Conservation (phyloP, 2,329 filamentous ascomycete genomes). For the Tolypocladium tropicale region DNA sequence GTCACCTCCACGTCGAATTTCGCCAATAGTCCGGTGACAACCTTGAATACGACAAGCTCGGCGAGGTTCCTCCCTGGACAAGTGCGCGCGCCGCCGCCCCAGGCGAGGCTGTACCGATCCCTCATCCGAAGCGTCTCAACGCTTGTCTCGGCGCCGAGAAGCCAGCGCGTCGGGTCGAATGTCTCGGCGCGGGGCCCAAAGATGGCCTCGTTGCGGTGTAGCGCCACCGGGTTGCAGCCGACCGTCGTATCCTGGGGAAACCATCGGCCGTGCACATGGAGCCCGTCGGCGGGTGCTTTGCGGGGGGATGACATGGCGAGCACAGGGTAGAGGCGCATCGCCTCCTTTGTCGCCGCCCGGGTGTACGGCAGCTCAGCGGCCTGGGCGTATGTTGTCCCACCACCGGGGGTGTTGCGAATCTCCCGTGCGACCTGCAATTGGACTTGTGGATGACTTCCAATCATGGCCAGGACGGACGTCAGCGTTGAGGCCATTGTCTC, state of each 20-base stretch:
- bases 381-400: conserved; percentile 12
- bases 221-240: conserved; percentile 37
- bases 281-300: conserved; percentile 25
- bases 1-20: conserved; percentile 33
- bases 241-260: conserved; percentile 37
- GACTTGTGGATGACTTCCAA: conserved; percentile 26
- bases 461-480: conserved; percentile 36
- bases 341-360: conserved; percentile 38
- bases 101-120: conserved; percentile 38
- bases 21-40: conserved; percentile 27
- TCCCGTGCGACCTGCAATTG: conserved; percentile 23
- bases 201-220: conserved; percentile 39
- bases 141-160: conserved; percentile 24
- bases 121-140: conserved; percentile 22
- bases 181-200: conserved; percentile 34
- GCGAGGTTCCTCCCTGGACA: conserved; percentile 42
- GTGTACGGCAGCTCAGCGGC: conserved; percentile 21
- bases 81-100: conserved; percentile 39
- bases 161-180: conserved; percentile 39
- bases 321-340: conserved; percentile 39
- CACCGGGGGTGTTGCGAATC: conserved; percentile 10
- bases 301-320: conserved; percentile 41
- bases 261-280: conserved; percentile 26
- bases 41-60: conserved; percentile 37
- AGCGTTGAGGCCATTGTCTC: conserved; percentile 44